Base-by-base conservation (phyloP, 306 rosid genomes). In the Cucurbita maxima region DNA sequence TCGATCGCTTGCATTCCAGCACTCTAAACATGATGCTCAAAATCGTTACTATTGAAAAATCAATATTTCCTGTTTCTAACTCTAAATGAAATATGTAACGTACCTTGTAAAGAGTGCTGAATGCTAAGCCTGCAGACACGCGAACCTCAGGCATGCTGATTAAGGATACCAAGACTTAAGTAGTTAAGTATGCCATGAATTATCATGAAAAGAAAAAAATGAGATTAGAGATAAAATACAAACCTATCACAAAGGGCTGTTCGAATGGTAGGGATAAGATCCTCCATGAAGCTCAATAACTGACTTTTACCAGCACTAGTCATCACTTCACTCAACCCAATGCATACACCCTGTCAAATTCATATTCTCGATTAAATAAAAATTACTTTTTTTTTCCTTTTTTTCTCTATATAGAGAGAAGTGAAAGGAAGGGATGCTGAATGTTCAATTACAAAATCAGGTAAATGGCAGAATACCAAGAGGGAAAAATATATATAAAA, bases 1-100 rank as follows among this genome's bases (percentile, higher is more conserved):
- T 94, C 99, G 59, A 94, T 94, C 68, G 99, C 97, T 87, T 91
- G 99, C 96, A 94, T 13, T 81, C 99, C 99, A 76, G 99, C 99
- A 85, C 85, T 94, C 99, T 94, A 77, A 76, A 76, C 58, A 63
- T 64, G 47, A 76, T 70, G 57, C 30, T 72, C 52, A 71, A 76
- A 25, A 45, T 73, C 11, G 41, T 44, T 61, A 75, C 41, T 10
- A 13, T 30, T 8, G n/a, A 48, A 54, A 11, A 10, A 30, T 30
- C 7, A 37, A 58, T 71, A 19, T 45, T 37, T 44, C 18, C 22
- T 10, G 13, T 22, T 8, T 68, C 10, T 30, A 45, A 25, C 56
- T 13, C 4, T 20, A 10, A 11, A 47, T 4, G 36, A 47, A 45
- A 36, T 5, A 44, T 22, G 57, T 22, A 8, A 20, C 51, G 53